Percentiles rank a stretch among this genome's conserved stretches.
Evolutionary conservation across 1,139 yeast genomes (phyloP).

Genomic region (Suhomyces atakaporum): DNA sequence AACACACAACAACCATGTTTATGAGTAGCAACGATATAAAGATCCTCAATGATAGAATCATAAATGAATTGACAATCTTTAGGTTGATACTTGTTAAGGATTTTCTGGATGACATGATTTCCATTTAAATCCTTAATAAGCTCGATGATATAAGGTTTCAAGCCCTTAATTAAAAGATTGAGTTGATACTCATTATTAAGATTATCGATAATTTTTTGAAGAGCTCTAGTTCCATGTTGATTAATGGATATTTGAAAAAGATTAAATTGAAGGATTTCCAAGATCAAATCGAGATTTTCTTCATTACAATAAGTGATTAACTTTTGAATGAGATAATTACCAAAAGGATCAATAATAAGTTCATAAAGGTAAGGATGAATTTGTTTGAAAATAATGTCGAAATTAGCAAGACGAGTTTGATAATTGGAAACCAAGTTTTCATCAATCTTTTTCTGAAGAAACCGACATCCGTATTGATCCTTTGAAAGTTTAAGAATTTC

Average conservation of each 20-base stretch:
- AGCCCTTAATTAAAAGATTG: constrained; percentile 50
- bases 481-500: constrained; percentile 43
- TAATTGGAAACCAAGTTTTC: constrained; percentile 36
- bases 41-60: constrained; percentile 40
- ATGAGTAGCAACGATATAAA: constrained; percentile 47
- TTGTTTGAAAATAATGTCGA: constrained; percentile 44
- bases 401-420: constrained; percentile 36
- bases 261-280: constrained; percentile 42
- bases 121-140: constrained; percentile 50
- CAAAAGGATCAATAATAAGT: constrained; percentile 44
- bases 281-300: constrained; percentile 37
- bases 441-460: constrained; percentile 49
- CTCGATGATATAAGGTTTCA: constrained; percentile 51
- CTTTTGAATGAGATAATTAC: constrained; percentile 31
- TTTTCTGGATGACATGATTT: constrained; percentile 51
- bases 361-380: constrained; percentile 43
- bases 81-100: constrained; percentile 42
- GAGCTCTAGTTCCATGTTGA: constrained; percentile 50
- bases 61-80: constrained; percentile 47
- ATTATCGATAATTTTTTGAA: constrained; percentile 47
- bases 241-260: constrained; percentile 49
- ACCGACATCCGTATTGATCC: constrained; percentile 52
- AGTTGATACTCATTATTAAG: constrained; percentile 41
- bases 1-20: constrained; percentile 54
- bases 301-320: constrained; percentile 38